Evolutionary conservation across 2,329 filamentous ascomycete genomes (phyloP).

Genomic region (Penicillium frequentans): DNA sequence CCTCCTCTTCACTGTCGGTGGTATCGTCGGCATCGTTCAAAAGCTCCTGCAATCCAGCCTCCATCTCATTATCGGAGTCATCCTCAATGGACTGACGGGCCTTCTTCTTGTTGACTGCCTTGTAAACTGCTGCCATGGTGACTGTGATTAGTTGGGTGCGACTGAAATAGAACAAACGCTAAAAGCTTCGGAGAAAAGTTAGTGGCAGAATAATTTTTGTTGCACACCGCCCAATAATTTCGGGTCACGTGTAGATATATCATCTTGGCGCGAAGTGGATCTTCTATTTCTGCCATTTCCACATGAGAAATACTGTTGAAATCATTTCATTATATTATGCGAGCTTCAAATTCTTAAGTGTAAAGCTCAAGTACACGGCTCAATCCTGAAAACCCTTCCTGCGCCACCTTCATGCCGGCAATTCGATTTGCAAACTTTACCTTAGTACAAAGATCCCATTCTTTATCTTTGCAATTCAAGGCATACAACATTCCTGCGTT

Average conservation of each 20-base stretch:
- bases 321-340: background rate
- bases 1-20: conserved; percentile 39
- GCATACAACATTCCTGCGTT: conserved; percentile 69
- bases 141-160: conserved; percentile 10
- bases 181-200: conserved; percentile 31
- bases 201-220: conserved; percentile 40
- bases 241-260: conserved; percentile 22
- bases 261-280: background rate
- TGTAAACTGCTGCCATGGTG: conserved; percentile 72
- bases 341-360: background rate
- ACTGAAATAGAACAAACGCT: conserved; percentile 11
- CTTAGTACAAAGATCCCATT: conserved; percentile 53
- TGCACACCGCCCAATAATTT: conserved; percentile 26
- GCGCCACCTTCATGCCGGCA: conserved; percentile 67
- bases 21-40: conserved; percentile 38
- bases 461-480: conserved; percentile 50
- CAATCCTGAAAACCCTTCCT: conserved; percentile 64
- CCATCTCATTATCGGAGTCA: conserved; percentile 45
- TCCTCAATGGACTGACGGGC: conserved; percentile 50
- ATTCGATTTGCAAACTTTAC: conserved; percentile 64
- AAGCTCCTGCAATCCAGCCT: conserved; percentile 41
- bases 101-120: conserved; percentile 65
- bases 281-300: background rate
- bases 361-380: conserved; percentile 24
- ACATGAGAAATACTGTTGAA: background rate